phyloP scores from a whole-genome alignment of 2,329 filamentous ascomycete genomes.

The Cladophialophora bantiana region DNA sequence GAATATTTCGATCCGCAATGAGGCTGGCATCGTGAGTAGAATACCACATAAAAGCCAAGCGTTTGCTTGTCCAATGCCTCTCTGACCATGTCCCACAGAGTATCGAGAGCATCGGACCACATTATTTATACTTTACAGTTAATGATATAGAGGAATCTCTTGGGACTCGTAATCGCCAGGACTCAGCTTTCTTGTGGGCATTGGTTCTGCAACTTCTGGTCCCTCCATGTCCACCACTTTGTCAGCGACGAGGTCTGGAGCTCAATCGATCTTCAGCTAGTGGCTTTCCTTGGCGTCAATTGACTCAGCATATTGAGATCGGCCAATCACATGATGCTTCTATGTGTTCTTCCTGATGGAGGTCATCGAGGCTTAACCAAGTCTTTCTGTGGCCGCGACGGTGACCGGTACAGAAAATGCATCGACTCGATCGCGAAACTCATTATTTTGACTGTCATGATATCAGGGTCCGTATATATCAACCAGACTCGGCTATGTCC shows the following conservation, averaged over 20 bases:
- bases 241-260: conserved; percentile 17
- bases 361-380: background rate
- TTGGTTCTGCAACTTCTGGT: background rate
- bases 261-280: background rate
- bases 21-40: conserved; percentile 28
- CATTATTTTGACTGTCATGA: background rate
- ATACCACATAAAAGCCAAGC: background rate
- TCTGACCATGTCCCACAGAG: background rate
- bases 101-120: no score
- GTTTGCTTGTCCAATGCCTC: background rate
- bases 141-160: background rate
- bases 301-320: conserved; percentile 8
- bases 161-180: background rate
- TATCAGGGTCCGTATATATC: background rate
- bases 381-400: background rate
- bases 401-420: background rate
- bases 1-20: conserved; percentile 35
- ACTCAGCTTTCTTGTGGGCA: background rate
- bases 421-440: background rate
- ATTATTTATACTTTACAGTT: background rate
- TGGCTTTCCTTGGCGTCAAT: background rate
- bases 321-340: background rate
- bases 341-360: background rate
- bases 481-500: background rate
- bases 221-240: conserved; percentile 8